A percentile compares a stretch with the other conserved stretches of the same genome.
Conservation (phyloP, 805 yeast species). For the Brettanomyces anomalus region DNA sequence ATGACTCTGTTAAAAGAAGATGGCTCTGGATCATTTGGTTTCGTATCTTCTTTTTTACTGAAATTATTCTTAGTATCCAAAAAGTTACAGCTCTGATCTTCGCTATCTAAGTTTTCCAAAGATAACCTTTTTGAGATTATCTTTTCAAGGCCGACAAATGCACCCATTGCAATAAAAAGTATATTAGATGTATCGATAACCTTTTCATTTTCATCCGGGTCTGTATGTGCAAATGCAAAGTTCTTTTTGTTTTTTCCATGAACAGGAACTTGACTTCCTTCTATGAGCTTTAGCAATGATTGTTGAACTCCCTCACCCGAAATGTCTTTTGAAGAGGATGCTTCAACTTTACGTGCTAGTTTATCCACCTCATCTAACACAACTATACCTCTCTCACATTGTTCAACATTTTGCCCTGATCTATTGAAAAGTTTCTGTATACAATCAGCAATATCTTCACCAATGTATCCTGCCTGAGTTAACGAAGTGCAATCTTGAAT, state of each 20-base stretch:
- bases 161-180: constrained; percentile 51
- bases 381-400: constrained; percentile 48
- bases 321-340: constrained; percentile 45
- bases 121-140: constrained; percentile 33
- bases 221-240: constrained; percentile 18
- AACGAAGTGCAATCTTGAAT: constrained; percentile 55
- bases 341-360: constrained; percentile 38
- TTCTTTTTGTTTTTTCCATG: constrained; percentile 32
- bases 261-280: constrained; percentile 43
- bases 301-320: constrained; percentile 63
- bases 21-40: constrained; percentile 25
- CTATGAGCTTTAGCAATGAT: constrained; percentile 45
- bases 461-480: constrained; percentile 59
- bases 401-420: constrained; percentile 42
- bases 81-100: constrained; percentile 13
- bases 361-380: constrained; percentile 56
- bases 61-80: constrained; percentile 24
- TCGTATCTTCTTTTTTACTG: constrained; percentile 10
- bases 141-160: constrained; percentile 49
- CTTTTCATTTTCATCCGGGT: background rate
- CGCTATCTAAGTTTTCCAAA: background rate
- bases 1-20: constrained; percentile 38
- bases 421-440: constrained; percentile 41
- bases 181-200: constrained; percentile 45
- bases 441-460: constrained; percentile 54